Base-by-base conservation (phyloP, 2,329 filamentous ascomycete species). In the Fusarium setosum region DNA sequence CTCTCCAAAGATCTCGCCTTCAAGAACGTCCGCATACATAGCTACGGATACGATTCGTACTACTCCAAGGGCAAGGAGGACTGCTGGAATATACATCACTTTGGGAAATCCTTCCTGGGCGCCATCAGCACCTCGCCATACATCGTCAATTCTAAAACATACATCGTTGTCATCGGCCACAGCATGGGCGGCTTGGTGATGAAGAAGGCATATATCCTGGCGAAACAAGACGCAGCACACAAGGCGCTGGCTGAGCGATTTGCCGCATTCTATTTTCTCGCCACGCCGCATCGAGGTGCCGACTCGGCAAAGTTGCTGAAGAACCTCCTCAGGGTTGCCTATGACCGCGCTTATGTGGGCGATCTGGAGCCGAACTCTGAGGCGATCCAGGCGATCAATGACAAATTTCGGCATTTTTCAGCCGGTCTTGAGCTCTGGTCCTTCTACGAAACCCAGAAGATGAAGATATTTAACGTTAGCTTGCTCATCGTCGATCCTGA, bases 101-200 rank as follows among this genome's bases (percentile, higher is more conserved):
- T 79, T 37, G 74, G 72, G 11, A 72, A 75, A 54, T 68, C 72
- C 2, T 58, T 79, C 3, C 59, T 79, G 5, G 69, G 34, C 2
- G 71, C 61, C 3, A 61, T 79, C 11, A 62, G 51, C 31, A 65
- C 62, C 6, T 72, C 67, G 13, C 74, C 72, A 38, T 58, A 32
- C 23, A 34, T 75, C 17, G 32, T 18, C 8, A 34, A 45, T 17
- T 59, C 60, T n/a, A 40, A 11, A 20, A 67, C 61, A 9, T 74
- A 73, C 3, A 77, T 84, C 17, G 75, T 84, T 5, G 72, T 83
- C 15, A 73, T 84, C 12, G 80, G 72, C 3, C 82, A 84, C 60
- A 80, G 77, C 34, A 82, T 84, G 81, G 82, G 83, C 1, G 82
- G 81, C 11, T 71, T 74, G 51, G 75, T 81, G 17, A 71, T 64